Conservation (phyloP, 1,284 basidiomycete genomes). For the Cutaneotrichosporon dermatis region DNA sequence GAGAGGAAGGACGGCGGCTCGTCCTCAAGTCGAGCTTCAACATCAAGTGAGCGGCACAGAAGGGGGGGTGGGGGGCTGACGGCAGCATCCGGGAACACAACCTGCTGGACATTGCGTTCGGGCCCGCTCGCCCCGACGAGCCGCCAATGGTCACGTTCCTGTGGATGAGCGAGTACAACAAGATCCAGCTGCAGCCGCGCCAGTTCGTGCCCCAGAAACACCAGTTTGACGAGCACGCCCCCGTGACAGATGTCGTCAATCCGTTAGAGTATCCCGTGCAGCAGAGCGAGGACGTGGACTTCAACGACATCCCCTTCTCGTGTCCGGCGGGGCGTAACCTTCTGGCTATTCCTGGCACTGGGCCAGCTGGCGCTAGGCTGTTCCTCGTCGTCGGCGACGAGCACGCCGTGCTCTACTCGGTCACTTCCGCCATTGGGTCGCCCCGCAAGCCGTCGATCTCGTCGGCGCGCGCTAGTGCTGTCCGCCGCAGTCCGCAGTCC, state of each 20-base stretch:
- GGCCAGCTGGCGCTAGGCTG: conserved; percentile 2
- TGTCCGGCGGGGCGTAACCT: conserved; percentile 40
- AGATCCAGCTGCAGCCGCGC: conserved; percentile 60
- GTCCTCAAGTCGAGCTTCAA: conserved; percentile 42
- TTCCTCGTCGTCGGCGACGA: conserved; percentile 46
- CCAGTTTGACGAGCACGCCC: conserved; percentile 29
- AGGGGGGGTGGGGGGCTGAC: no score
- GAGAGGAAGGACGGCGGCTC: conserved; percentile 19
- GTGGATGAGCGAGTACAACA: conserved; percentile 38
- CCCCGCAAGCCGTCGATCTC: conserved; percentile 13
- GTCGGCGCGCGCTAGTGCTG: conserved; percentile 24
- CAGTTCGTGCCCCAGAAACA: conserved; percentile 60
- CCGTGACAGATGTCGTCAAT: conserved; percentile 55
- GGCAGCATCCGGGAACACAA: conserved; percentile 68
- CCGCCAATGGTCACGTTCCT: conserved; percentile 62
- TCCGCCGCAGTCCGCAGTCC: conserved; percentile 30
- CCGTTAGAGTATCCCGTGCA: conserved; percentile 46
- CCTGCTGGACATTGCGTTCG: conserved; percentile 64
- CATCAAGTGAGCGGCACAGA: no score
- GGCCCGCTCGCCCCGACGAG: conserved; percentile 51
- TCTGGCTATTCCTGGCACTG: conserved; percentile 24
- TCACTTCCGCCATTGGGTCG: background rate
- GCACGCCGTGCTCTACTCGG: conserved; percentile 33
- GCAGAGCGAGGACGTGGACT: conserved; percentile 25
- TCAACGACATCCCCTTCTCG: conserved; percentile 43